Conservation (phyloP, 1,139 yeast species). For the Schwanniomyces etchellsii region DNA sequence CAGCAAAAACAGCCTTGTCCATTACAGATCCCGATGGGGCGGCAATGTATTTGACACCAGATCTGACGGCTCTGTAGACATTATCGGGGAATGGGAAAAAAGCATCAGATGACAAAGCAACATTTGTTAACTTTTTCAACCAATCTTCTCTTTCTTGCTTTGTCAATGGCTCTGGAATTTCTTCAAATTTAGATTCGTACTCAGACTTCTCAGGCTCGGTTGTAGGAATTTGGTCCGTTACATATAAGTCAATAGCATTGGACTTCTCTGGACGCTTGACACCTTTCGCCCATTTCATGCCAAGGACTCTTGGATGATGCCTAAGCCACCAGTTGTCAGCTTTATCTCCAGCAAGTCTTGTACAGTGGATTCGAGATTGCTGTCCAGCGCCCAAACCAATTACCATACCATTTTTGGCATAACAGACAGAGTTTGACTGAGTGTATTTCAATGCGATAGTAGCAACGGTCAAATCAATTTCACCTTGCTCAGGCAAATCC, state of each 20-base stretch:
- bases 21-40: slow-evolving; percentile 98
- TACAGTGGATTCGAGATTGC: slow-evolving; percentile 98
- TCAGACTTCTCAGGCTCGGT: slow-evolving; percentile 90
- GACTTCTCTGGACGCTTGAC: slow-evolving; percentile 98
- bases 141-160: slow-evolving; percentile 82
- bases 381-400: slow-evolving; percentile 99
- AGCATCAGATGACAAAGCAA: slow-evolving; percentile 93
- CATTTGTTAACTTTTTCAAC: slow-evolving; percentile 72
- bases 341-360: slow-evolving; percentile 97
- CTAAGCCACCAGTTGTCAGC: slow-evolving; percentile 99
- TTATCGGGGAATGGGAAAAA: slow-evolving; percentile 99
- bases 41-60: slow-evolving; percentile 92
- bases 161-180: slow-evolving; percentile 78
- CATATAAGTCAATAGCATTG: slow-evolving; percentile 92
- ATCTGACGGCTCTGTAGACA: slow-evolving; percentile 93
- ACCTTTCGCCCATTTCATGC: slow-evolving; percentile 96
- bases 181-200: slow-evolving; percentile 83
- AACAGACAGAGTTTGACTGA: slow-evolving; percentile 96
- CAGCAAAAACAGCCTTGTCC: slow-evolving; percentile 93
- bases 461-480: slow-evolving; percentile 90
- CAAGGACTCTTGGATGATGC: slow-evolving; percentile 93
- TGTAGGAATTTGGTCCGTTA: slow-evolving; percentile 85
- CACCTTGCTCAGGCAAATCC: slow-evolving; percentile 83
- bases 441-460: slow-evolving; percentile 96
- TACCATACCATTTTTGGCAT: slow-evolving; percentile 98